Evolutionary conservation across 1,284 basidiomycete species (phyloP), one percentile per base, ranked within the genome.

Genomic region (Laetiporus sulphureus): DNA sequence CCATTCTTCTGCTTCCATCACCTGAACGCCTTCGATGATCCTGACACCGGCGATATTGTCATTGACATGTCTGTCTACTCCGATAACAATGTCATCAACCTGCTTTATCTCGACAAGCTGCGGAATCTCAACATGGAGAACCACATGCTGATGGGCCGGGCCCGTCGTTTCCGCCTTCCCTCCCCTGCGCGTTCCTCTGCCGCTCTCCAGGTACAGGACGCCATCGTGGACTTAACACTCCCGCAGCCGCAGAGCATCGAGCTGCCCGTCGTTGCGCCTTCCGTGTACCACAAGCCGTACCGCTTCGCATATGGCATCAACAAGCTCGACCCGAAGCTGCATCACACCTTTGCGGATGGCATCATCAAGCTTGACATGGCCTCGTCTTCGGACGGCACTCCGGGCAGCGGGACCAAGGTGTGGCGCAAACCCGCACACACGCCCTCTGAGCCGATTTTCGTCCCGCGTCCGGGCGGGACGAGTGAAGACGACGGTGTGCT

Each of bases 1-100:
- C 57, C 64, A 0, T 67, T 67, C 53, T 67, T 66, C 48, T 58
- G 49, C 38, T 67, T 67, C 54, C 65, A 67, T 40, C 46, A 52
- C 12, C 7, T 66, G 45, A 67, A 67, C 20, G 60, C 66, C 1
- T 68, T 56, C 53, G 64, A 66, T 32, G 64, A 66, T 32, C 44
- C 58, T 22, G 47, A 47, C 3, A 55, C 59, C 20, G 49, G 51
- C 30, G 62, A 65, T 46, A 51, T 68, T 40, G 31, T 66, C 30
- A 58, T 66, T 12, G 65, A 67, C 43, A 52, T 68, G 30, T 54
- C 62, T 2, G 54, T 57, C 16, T 68, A 65, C 49, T 43, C 59
- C 16, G 57, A 66, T 32, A 50, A 60, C 20, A 44, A 45, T 3
- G 42, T 58, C 52, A 57, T 67, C 53, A 16, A 60, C 50, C 19